phyloP scores from a whole-genome alignment of 306 rosid genomes.

The Medicago truncatula region DNA sequence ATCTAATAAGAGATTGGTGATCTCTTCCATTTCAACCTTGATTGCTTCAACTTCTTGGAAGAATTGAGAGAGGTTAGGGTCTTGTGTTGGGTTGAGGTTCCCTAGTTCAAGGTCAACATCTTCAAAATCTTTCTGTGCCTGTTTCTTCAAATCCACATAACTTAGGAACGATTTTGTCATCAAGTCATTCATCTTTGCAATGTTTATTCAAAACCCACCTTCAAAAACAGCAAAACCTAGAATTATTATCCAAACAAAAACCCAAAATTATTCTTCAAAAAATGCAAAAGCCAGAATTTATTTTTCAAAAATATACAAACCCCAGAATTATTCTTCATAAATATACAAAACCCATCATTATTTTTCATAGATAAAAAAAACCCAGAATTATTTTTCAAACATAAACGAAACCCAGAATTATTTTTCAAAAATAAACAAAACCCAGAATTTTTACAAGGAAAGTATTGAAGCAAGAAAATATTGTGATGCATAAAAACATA shows the following conservation, averaged over 20 bases:
- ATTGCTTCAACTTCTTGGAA: constrained; percentile 66
- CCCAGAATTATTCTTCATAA: too few species aligned
- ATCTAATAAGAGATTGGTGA: constrained; percentile 86
- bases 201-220: constrained; percentile 49
- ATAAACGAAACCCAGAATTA: neutral
- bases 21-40: constrained; percentile 87
- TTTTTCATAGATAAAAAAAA: neutral
- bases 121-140: constrained; percentile 65
- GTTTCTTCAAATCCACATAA: constrained; percentile 90
- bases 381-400: neutral
- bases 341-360: too few species aligned
- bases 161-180: constrained; percentile 90
- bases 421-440: too few species aligned
- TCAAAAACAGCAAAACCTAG: constrained; percentile 12
- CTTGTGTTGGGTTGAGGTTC: constrained; percentile 64
- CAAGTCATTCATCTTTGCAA: constrained; percentile 86
- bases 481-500: neutral
- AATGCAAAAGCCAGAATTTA: too few species aligned
- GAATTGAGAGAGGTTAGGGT: constrained; percentile 77
- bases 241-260: too few species aligned
- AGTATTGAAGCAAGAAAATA: constrained; percentile 32
- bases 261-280: neutral
- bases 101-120: constrained; percentile 69
- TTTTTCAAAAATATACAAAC: too few species aligned
- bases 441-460: neutral